Percentiles rank a stretch among this genome's conserved stretches.
Evolutionary conservation across 345 rosid genomes (phyloP).

Genomic region (Pistacia vera): DNA sequence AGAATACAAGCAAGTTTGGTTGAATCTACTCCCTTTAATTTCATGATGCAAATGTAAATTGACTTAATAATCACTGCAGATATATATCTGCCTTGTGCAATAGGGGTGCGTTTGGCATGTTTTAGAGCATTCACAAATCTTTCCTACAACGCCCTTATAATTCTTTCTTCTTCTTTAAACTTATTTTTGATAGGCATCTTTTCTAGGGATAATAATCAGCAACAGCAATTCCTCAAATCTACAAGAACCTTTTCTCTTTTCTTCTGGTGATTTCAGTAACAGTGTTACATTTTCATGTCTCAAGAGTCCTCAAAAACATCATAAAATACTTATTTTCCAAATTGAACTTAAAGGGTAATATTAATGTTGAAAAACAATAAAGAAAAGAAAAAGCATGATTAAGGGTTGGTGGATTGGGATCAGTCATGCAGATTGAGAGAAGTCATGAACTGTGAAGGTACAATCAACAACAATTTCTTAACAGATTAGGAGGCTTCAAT

Average conservation of each 20-base stretch:
- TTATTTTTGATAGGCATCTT: no score
- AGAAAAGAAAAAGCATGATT: background rate
- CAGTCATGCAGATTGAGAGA: constrained; percentile 15
- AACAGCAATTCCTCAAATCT: no score
- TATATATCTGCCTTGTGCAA: constrained; percentile 1
- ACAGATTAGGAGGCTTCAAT: constrained; percentile 8
- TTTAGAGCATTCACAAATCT: background rate
- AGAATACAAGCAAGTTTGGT: constrained; percentile 21
- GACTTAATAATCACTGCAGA: background rate
- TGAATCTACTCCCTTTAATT: background rate
- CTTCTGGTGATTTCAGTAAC: background rate
- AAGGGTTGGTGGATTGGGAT: constrained; percentile 12
- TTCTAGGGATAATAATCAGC: no score
- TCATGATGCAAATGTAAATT: constrained; percentile 15
- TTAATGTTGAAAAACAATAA: background rate
- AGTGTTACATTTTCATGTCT: background rate
- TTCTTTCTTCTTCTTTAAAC: background rate
- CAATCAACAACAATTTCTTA: constrained; percentile 1
- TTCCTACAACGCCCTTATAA: background rate
- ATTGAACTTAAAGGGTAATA: background rate
- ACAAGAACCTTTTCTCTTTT: no score
- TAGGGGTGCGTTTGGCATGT: background rate
- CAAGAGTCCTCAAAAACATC: background rate
- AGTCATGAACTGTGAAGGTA: constrained; percentile 5
- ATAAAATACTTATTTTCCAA: background rate